Conservation (phyloP, 352 stramenopile species). For the Pythium volutum region DNA sequence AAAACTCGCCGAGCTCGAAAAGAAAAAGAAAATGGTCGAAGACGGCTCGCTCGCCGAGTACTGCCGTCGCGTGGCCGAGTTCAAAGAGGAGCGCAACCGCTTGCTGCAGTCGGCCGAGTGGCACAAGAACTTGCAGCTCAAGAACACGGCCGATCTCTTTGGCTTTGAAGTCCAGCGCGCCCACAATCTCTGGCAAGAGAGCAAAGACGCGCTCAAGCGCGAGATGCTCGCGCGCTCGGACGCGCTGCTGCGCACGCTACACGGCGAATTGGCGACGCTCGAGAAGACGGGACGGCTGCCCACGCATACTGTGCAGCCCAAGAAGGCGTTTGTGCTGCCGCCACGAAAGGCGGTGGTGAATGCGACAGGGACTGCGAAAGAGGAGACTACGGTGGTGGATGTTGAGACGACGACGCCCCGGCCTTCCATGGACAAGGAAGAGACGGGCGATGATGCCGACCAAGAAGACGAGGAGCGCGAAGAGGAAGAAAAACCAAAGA, state of each 20-base stretch:
- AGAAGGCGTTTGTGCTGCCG: conserved; percentile 13
- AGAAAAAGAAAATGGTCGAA: conserved; percentile 84
- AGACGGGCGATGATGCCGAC: not conserved
- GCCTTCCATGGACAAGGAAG: conserved; percentile 6
- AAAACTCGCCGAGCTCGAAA: conserved; percentile 70
- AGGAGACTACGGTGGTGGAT: not conserved
- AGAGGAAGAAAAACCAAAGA: not conserved
- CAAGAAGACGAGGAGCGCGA: not conserved
- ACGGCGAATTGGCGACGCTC: conserved; percentile 45
- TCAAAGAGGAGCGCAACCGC: conserved; percentile 77
- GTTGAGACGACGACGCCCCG: not conserved
- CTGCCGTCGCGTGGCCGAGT: conserved; percentile 76
- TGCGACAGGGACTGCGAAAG: not conserved
- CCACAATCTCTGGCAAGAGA: conserved; percentile 61
- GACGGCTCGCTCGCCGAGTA: conserved; percentile 79
- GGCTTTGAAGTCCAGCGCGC: conserved; percentile 75
- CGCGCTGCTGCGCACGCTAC: conserved; percentile 42
- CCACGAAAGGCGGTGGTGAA: conserved; percentile 12
- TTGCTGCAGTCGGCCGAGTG: conserved; percentile 71
- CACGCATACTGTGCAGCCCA: conserved; percentile 18
- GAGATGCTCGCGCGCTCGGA: conserved; percentile 50
- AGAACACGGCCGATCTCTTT: conserved; percentile 76
- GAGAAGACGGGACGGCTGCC: conserved; percentile 27
- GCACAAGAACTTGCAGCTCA: conserved; percentile 83
- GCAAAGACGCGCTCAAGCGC: conserved; percentile 51